These are phyloP conservation scores for Nelumbo lutea DNA, from an alignment of 164 flowering plant genomes.

Conservation along the genomic window DNA sequence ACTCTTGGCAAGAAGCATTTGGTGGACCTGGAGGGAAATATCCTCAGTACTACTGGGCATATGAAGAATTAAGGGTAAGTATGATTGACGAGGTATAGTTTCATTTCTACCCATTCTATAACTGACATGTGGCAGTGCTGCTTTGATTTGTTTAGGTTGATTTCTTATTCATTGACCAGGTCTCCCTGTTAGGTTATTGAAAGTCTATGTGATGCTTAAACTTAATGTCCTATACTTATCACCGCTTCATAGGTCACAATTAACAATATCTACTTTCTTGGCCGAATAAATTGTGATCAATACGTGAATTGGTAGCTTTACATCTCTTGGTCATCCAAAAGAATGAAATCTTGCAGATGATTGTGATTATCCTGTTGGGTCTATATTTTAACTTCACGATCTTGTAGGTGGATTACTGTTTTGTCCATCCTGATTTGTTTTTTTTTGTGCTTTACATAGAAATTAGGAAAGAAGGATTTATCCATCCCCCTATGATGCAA, in stretches of 20 bases:
- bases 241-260: background rate
- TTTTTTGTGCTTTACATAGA: background rate
- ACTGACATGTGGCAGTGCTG: background rate
- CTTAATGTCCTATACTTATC: background rate
- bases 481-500: background rate
- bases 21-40: slow-evolving; percentile 89
- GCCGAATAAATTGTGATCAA: background rate
- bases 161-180: background rate
- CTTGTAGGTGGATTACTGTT: background rate
- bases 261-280: background rate
- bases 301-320: background rate
- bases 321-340: background rate
- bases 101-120: background rate
- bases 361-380: background rate
- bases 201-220: background rate
- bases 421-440: background rate
- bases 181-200: background rate
- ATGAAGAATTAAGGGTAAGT: slow-evolving; percentile 80
- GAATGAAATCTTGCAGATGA: background rate
- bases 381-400: background rate
- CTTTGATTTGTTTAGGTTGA: background rate
- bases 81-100: slow-evolving; percentile 2
- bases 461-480: background rate
- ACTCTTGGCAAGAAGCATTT: slow-evolving; percentile 97
- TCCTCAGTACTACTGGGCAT: slow-evolving; percentile 90